Evolutionary conservation across 164 flowering plant genomes (phyloP).

Genomic region (Annona squamosa): DNA sequence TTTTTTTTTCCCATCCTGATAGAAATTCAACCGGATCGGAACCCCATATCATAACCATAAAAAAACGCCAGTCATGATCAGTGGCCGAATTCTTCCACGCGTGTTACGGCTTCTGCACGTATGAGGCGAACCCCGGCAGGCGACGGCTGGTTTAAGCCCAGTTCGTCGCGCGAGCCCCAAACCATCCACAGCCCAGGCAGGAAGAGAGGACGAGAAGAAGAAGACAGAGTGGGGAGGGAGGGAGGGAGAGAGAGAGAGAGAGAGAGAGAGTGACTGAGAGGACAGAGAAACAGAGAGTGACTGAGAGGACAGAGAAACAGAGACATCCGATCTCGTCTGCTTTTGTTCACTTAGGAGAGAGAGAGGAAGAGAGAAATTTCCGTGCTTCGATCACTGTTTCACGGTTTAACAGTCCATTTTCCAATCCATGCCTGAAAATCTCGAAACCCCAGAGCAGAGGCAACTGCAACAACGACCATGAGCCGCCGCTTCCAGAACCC

Average conservation of each 20-base stretch:
- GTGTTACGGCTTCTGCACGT: too few relatives aligned
- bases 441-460: neutral
- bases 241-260: constrained; percentile 1
- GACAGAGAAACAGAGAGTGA: constrained; percentile 1
- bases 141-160: neutral
- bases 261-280: constrained; percentile 1
- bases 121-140: neutral
- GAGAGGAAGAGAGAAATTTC: neutral
- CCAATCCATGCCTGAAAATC: neutral
- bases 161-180: neutral
- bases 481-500: constrained; percentile 1
- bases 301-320: neutral
- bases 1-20: too few relatives aligned
- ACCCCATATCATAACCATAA: too few relatives aligned
- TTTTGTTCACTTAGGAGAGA: neutral
- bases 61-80: too few relatives aligned
- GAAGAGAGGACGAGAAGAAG: neutral
- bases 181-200: neutral
- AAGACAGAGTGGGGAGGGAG: neutral
- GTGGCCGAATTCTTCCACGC: too few relatives aligned
- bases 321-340: neutral
- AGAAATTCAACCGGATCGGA: too few relatives aligned
- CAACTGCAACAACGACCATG: constrained; percentile 1
- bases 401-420: neutral
- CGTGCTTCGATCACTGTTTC: neutral